Evolutionary conservation across 345 rosid genomes (phyloP), one percentile per base, ranked within the genome.

Genomic region (Xanthoceras sorbifolium): DNA sequence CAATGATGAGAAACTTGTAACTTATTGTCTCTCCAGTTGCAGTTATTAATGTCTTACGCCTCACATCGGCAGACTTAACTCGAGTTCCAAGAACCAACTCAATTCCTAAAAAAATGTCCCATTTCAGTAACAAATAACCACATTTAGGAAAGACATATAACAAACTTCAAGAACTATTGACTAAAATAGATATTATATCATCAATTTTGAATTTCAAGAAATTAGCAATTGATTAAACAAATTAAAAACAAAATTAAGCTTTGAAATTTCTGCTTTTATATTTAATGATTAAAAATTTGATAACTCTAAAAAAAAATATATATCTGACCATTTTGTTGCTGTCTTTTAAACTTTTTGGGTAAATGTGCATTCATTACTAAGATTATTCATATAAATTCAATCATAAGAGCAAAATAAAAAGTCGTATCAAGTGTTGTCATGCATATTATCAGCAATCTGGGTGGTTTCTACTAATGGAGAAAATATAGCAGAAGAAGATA

Each of bases 21-120:
- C 94, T 90, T 79, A 96, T 96, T 65, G 98, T 96, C 87, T 96
- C 99, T 62, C 98, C 98, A 9, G 92, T 78, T 77, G 93, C 92
- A 61, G 98, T 93, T 82, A 93, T 79, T 72, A 93, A 88, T 71
- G 94, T 91, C 84, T 88, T 93, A 40, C 97, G 91, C 85, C 91
- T 91, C 82, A 92, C 89, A 82, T 96, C 99, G 62, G 87, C 94
- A 42, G 98, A 92, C 84, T 90, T 91, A 62, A 96, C 98, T 77
- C 88, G 92, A 86, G 94, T 93, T 46, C 94, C 97, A 66, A 96
- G 97, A 36, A 96, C 94, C 81, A 96, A 85, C 78, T 96, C 99
- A 80, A 96, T 92, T 74, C 99, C 99, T 96, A 77, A 81, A 72
- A 82, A 61, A 79, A 50, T 59, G 26, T 40, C 5, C 28, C 59